Percentiles rank a stretch among this genome's conserved stretches.
These are phyloP conservation scores for Alternaria ethzedia DNA, from an alignment of 2,329 filamentous ascomycete genomes.

Conservation along the genomic window DNA sequence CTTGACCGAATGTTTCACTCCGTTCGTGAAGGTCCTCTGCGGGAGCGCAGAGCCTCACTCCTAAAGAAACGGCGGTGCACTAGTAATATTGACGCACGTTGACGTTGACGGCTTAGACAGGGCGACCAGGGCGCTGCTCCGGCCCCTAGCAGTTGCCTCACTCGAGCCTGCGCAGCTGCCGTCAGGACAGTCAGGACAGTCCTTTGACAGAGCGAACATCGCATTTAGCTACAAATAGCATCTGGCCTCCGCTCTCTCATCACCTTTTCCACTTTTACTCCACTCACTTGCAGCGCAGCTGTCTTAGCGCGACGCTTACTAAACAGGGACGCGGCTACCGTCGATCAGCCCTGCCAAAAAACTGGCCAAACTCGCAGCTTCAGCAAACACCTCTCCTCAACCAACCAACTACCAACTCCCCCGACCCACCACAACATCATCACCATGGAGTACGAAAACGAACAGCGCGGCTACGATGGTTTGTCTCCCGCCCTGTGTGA, in stretches of 20 bases:
- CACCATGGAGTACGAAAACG: conserved; percentile 70
- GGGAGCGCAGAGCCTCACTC: background rate
- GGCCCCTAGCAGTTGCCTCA: conserved; percentile 25
- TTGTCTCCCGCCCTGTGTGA: conserved; percentile 40
- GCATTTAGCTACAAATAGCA: conserved; percentile 9
- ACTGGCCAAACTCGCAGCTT: conserved; percentile 25
- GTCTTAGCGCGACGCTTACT: conserved; percentile 38
- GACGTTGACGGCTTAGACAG: conserved; percentile 14
- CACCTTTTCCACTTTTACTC: conserved; percentile 14
- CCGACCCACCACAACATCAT: conserved; percentile 46
- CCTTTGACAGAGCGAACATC: conserved; percentile 2
- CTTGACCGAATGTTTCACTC: background rate
- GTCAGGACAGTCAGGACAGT: background rate
- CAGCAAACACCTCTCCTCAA: conserved; percentile 32
- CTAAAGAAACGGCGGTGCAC: background rate
- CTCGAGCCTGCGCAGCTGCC: conserved; percentile 12
- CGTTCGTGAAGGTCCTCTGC: background rate
- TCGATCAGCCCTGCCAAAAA: conserved; percentile 44
- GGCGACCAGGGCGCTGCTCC: conserved; percentile 14
- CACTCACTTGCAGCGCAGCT: conserved; percentile 30
- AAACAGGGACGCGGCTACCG: conserved; percentile 36
- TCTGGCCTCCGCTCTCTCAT: conserved; percentile 6
- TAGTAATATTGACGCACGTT: conserved; percentile 12
- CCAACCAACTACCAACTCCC: conserved; percentile 25
- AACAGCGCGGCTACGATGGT: conserved; percentile 72